Conservation (phyloP, 2,329 filamentous ascomycete genomes). For the Sporothrix brunneoviolacea region DNA sequence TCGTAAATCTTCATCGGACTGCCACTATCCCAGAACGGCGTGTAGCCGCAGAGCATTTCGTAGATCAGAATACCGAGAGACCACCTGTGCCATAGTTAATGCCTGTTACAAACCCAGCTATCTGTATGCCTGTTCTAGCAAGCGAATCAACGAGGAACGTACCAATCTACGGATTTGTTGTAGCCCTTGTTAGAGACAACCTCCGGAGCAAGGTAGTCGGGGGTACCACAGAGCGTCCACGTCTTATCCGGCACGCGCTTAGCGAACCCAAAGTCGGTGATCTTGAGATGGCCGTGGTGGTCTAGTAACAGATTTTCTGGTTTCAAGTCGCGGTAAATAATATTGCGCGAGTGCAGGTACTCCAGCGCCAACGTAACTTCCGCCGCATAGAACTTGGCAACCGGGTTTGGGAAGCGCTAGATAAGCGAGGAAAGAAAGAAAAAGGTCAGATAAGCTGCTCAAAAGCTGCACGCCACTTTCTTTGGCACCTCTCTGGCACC, state of each 20-base stretch:
- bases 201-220: conserved; percentile 94
- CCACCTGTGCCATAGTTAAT: conserved; percentile 62
- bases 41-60: conserved; percentile 99
- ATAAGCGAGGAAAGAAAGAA: not conserved
- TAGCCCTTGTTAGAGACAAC: conserved; percentile 99
- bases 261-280: conserved; percentile 97
- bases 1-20: conserved; percentile 99
- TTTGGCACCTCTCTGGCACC: too few relatives aligned
- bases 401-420: conserved; percentile 97
- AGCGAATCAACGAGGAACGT: not conserved
- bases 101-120: too few relatives aligned
- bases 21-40: conserved; percentile 96
- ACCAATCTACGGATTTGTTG: conserved; percentile 99
- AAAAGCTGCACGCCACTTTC: too few relatives aligned
- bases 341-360: conserved; percentile 88
- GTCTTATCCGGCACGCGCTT: conserved; percentile 98
- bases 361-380: conserved; percentile 94
- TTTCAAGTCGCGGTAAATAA: conserved; percentile 97
- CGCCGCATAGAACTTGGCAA: conserved; percentile 98
- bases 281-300: conserved; percentile 89
- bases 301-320: conserved; percentile 90
- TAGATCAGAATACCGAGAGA: conserved; percentile 97
- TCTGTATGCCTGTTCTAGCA: too few relatives aligned
- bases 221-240: conserved; percentile 96
- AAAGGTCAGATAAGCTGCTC: not conserved